These are phyloP conservation scores for Fusarium buharicum DNA, from an alignment of 2,329 filamentous ascomycete genomes.

Conservation along the genomic window DNA sequence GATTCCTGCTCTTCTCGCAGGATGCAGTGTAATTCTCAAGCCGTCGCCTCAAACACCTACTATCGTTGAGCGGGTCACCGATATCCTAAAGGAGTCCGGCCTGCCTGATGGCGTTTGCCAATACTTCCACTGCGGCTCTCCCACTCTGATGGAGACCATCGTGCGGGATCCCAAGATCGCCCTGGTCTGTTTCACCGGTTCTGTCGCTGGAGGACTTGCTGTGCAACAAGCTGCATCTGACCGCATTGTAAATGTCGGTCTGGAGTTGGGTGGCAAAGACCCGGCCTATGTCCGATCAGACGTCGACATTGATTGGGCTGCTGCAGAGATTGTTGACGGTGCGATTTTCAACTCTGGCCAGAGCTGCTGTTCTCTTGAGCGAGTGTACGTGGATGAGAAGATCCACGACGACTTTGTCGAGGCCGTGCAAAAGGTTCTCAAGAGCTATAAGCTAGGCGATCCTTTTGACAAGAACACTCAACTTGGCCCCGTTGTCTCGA, in stretches of 20 bases:
- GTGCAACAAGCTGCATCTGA: slow-evolving; percentile 87
- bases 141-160: slow-evolving; percentile 78
- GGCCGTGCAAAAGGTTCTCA: slow-evolving; percentile 81
- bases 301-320: slow-evolving; percentile 89
- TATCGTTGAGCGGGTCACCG: slow-evolving; percentile 83
- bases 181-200: slow-evolving; percentile 92
- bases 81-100: slow-evolving; percentile 82
- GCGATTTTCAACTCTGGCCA: slow-evolving; percentile 99
- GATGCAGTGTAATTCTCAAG: slow-evolving; percentile 93
- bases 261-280: slow-evolving; percentile 95
- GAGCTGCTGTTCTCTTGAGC: slow-evolving; percentile 92
- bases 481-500: slow-evolving; percentile 88
- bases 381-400: slow-evolving; percentile 87
- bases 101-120: slow-evolving; percentile 86
- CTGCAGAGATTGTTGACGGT: slow-evolving; percentile 93
- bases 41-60: slow-evolving; percentile 95
- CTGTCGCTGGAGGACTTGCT: slow-evolving; percentile 85
- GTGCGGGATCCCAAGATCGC: slow-evolving; percentile 80
- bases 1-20: slow-evolving; percentile 88
- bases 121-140: slow-evolving; percentile 89
- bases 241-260: slow-evolving; percentile 83
- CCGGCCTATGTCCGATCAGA: slow-evolving; percentile 89
- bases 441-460: slow-evolving; percentile 87
- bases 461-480: slow-evolving; percentile 82
- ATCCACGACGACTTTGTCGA: slow-evolving; percentile 86